phyloP scores from a whole-genome alignment of 352 stramenopile genomes.

The Peronosclerospora sorghi region DNA sequence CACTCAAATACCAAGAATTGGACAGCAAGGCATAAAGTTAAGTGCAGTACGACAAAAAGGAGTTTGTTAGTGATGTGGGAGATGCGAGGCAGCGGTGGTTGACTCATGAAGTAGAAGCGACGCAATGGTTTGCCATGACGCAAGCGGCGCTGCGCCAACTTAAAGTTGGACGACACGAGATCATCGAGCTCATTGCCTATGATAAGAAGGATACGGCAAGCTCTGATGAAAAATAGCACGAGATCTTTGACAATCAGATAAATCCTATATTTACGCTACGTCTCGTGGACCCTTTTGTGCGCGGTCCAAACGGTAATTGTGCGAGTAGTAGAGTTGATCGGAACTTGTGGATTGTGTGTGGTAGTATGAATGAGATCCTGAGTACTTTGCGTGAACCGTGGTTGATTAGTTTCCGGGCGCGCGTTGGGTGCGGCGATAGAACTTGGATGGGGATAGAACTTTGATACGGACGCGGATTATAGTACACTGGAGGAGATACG shows the following conservation, averaged over 20 bases:
- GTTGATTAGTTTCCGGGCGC: too few relatives aligned
- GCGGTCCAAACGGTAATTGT: slow-evolving; percentile 43
- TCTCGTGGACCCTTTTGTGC: slow-evolving; percentile 36
- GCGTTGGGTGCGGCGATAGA: too few relatives aligned
- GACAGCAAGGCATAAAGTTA: slow-evolving; percentile 12
- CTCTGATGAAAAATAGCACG: slow-evolving; percentile 1
- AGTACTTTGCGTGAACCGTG: too few relatives aligned
- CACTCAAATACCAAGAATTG: slow-evolving; percentile 23
- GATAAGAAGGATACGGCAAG: slow-evolving; percentile 14
- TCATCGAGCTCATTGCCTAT: slow-evolving; percentile 48
- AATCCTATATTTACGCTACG: slow-evolving; percentile 46
- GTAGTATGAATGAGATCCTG: too few relatives aligned
- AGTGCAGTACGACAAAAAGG: slow-evolving; percentile 32
- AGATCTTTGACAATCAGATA: slow-evolving; percentile 12
- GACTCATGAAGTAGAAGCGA: slow-evolving; percentile 42
- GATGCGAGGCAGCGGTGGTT: slow-evolving; percentile 33
- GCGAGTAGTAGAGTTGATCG: too few relatives aligned
- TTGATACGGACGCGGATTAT: too few relatives aligned
- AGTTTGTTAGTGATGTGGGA: slow-evolving; percentile 22
- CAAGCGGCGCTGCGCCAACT: slow-evolving; percentile 35
- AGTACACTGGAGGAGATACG: too few relatives aligned
- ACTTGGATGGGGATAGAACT: too few relatives aligned
- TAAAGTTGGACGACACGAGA: slow-evolving; percentile 36
- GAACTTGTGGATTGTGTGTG: too few relatives aligned
- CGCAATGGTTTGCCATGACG: slow-evolving; percentile 52